Evolutionary conservation across 768 basidiomycete species (phyloP).

Genomic region (Cytidiella melzeri): DNA sequence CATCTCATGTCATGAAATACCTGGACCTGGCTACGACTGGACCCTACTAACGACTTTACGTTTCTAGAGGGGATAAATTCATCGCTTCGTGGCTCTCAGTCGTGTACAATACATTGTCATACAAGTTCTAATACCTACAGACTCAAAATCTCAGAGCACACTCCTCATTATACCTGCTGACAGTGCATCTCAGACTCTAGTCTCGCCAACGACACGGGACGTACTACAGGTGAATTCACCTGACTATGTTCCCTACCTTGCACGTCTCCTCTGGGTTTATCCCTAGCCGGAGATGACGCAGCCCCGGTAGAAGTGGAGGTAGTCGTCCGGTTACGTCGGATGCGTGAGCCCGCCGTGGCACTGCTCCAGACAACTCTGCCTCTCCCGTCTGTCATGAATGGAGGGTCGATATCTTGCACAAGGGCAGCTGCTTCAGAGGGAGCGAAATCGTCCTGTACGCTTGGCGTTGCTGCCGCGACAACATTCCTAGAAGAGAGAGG

Average conservation of each 20-base stretch:
- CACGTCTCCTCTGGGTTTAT: not conserved
- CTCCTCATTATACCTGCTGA: no score
- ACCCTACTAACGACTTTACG: no score
- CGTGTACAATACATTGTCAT: no score
- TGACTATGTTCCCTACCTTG: not conserved
- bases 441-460: not conserved
- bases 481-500: no score
- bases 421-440: not conserved
- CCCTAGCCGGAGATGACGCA: not conserved
- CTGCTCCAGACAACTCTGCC: constrained; percentile 31
- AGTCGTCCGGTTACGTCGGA: constrained; percentile 4
- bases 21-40: no score
- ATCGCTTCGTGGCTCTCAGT: no score
- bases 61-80: no score
- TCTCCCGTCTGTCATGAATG: constrained; percentile 30
- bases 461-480: no score
- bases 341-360: not conserved
- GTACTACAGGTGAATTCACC: not conserved
- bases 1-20: no score
- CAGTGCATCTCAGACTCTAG: not conserved
- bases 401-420: constrained; percentile 21
- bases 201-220: not conserved
- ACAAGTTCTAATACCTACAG: no score
- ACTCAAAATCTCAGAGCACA: no score
- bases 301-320: not conserved